Evolutionary conservation across 805 yeast species (phyloP).

Genomic region (Cyberlindnera subsufficiens): DNA sequence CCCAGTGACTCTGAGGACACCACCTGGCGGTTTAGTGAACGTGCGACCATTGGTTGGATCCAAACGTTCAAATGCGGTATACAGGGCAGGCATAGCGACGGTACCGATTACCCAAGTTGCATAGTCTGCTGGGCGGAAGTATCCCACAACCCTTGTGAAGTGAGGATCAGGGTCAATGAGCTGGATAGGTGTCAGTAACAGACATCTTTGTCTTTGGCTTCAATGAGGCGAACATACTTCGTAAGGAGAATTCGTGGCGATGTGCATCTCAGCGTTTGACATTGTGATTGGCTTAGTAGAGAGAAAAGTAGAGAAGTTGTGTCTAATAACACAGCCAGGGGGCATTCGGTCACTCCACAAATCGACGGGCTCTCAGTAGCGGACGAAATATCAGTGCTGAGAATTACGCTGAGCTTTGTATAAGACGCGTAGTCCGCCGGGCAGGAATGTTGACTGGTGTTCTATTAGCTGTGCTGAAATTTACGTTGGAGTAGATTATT

Average conservation of each 20-base stretch:
- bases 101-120: slow-evolving; percentile 42
- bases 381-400: no score
- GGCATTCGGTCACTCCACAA: no score
- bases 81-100: slow-evolving; percentile 42
- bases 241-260: slow-evolving; percentile 8
- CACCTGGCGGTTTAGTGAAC: slow-evolving; percentile 45
- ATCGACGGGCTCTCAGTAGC: no score
- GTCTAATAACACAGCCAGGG: neutral
- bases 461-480: no score
- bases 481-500: no score
- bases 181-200: slow-evolving; percentile 11
- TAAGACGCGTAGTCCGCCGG: no score
- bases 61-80: slow-evolving; percentile 38
- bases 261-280: slow-evolving; percentile 3
- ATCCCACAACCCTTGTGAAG: slow-evolving; percentile 63
- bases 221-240: slow-evolving; percentile 11
- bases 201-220: no score
- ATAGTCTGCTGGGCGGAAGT: slow-evolving; percentile 65
- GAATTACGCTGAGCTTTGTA: no score
- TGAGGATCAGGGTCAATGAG: slow-evolving; percentile 77
- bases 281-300: neutral
- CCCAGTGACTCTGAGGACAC: slow-evolving; percentile 53
- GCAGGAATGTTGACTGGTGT: no score
- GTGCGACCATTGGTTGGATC: slow-evolving; percentile 42
- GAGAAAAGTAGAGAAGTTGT: neutral